Conservation (phyloP, 2,329 filamentous ascomycete species). For the Pseudocercospora musae region DNA sequence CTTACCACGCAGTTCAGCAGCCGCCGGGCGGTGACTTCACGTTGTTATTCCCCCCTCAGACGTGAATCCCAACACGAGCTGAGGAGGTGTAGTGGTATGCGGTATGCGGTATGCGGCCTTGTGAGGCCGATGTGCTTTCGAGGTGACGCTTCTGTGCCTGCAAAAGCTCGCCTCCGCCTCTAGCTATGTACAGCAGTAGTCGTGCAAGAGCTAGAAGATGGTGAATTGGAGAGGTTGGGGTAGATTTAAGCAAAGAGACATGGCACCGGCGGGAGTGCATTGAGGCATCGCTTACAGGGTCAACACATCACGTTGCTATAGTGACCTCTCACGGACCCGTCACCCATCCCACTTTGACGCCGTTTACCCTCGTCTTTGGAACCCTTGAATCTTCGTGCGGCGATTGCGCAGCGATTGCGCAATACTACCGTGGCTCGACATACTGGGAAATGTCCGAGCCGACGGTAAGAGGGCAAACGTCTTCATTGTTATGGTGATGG, state of each 20-base stretch:
- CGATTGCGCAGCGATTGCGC: neutral
- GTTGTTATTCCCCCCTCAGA: slow-evolving; percentile 18
- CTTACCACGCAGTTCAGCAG: slow-evolving; percentile 74
- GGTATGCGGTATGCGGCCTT: slow-evolving; percentile 8
- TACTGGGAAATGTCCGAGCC: neutral
- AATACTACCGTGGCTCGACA: neutral
- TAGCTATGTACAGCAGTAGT: slow-evolving; percentile 14
- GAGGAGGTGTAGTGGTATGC: slow-evolving; percentile 15
- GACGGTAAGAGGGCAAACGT: neutral
- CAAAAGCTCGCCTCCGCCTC: slow-evolving; percentile 9
- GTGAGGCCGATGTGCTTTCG: slow-evolving; percentile 12
- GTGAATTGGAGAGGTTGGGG: neutral
- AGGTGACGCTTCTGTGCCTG: slow-evolving; percentile 4
- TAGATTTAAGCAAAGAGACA: neutral
- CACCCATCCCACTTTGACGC: neutral
- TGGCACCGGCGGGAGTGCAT: neutral
- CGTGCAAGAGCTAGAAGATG: slow-evolving; percentile 5
- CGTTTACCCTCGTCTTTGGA: neutral
- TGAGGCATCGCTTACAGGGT: neutral
- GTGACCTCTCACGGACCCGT: neutral
- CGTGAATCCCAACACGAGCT: slow-evolving; percentile 22
- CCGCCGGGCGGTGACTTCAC: slow-evolving; percentile 60
- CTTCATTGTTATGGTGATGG: neutral
- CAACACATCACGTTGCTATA: neutral
- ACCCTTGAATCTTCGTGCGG: neutral